A percentile compares a stretch with the other conserved stretches of the same genome.
phyloP scores from a whole-genome alignment of 495 filamentous ascomycete species.

The Lophiotrema nucula region DNA sequence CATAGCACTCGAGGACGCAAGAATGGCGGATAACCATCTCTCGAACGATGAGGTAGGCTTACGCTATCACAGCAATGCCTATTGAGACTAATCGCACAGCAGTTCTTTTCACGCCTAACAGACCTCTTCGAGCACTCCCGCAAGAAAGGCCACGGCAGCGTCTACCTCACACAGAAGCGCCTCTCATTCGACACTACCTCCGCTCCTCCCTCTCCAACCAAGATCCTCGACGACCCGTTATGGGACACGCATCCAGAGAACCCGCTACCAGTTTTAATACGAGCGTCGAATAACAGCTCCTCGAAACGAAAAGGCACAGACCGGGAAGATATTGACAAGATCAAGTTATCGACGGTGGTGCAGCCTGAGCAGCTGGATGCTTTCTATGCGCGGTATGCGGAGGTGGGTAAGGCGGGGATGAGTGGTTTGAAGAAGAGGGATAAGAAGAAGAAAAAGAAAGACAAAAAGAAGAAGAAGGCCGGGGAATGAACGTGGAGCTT shows the following conservation, averaged over 20 bases:
- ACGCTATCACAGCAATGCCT: neutral
- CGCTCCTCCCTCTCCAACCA: constrained; percentile 20
- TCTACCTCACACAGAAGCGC: constrained; percentile 86
- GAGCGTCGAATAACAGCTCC: constrained; percentile 75
- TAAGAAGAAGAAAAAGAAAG: constrained; percentile 73
- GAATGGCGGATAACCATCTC: constrained; percentile 57
- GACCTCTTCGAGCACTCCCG: constrained; percentile 70
- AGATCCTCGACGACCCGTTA: constrained; percentile 45
- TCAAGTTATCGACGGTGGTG: constrained; percentile 85
- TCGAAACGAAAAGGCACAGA: constrained; percentile 44
- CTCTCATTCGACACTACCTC: constrained; percentile 32
- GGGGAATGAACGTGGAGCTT: constrained; percentile 46
- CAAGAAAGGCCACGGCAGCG: constrained; percentile 67
- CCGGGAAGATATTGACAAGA: constrained; percentile 54
- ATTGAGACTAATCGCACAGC: constrained; percentile 22
- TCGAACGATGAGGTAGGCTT: constrained; percentile 70
- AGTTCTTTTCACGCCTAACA: constrained; percentile 86
- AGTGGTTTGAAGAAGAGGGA: constrained; percentile 86
- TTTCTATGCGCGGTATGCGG: constrained; percentile 87
- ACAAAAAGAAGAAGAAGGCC: constrained; percentile 70
- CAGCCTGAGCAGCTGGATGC: constrained; percentile 68
- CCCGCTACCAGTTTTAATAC: constrained; percentile 73
- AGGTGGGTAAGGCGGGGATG: constrained; percentile 89
- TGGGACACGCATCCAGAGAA: constrained; percentile 54
- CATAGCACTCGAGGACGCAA: constrained; percentile 18